Evolutionary conservation across 345 rosid genomes (phyloP).

Genomic region (Syzygium aromaticum): DNA sequence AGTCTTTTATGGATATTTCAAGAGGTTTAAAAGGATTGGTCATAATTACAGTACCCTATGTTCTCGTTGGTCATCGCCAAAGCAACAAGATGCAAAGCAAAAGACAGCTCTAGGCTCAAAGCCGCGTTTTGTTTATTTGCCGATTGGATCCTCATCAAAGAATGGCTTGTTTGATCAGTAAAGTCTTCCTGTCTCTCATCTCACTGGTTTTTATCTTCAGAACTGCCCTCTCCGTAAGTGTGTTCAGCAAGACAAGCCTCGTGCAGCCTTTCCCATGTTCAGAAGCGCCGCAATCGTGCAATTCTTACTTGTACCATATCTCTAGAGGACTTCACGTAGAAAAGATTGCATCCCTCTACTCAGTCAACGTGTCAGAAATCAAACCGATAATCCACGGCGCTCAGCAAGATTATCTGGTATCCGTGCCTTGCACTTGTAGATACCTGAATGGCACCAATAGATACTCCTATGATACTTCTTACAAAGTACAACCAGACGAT

Average conservation of each 20-base stretch:
- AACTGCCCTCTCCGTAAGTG: not conserved
- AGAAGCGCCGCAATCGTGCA: slow-evolving; percentile 3
- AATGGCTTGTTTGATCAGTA: not conserved
- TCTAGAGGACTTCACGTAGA: slow-evolving; percentile 9
- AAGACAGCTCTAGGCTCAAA: not conserved
- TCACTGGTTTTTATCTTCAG: not conserved
- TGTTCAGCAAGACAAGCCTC: not conserved
- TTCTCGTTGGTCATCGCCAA: not conserved
- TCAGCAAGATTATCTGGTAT: slow-evolving; percentile 26
- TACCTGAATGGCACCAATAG: slow-evolving; percentile 12
- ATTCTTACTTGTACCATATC: slow-evolving; percentile 32
- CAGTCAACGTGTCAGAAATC: slow-evolving; percentile 21
- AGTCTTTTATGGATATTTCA: not conserved
- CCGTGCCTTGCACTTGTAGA: slow-evolving; percentile 38
- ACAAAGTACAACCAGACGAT: slow-evolving; percentile 16
- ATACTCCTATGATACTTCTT: slow-evolving; percentile 33
- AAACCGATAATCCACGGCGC: slow-evolving; percentile 2
- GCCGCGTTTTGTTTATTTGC: not conserved
- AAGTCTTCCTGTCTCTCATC: not conserved
- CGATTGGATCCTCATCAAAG: not conserved
- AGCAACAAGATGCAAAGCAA: not conserved
- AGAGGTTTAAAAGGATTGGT: not conserved
- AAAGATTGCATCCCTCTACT: slow-evolving; percentile 27
- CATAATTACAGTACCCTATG: not conserved
- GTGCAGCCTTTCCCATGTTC: not conserved